These are phyloP conservation scores for Xylariaceae sp. DNA, from an alignment of 2,329 filamentous ascomycete species.

Conservation along the genomic window DNA sequence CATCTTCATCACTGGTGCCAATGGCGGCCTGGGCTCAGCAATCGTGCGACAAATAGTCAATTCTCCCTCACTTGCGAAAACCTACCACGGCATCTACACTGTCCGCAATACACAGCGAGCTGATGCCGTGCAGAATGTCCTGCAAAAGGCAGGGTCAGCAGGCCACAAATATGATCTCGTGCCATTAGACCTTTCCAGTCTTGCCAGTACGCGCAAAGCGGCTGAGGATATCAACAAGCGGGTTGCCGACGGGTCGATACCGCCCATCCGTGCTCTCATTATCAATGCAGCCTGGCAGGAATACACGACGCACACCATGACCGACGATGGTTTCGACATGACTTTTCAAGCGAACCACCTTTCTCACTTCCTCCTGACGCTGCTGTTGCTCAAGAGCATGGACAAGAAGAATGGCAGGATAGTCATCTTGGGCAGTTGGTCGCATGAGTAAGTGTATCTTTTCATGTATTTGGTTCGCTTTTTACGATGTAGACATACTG, in stretches of 20 bases:
- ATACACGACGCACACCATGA: conserved; percentile 37
- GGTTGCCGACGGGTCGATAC: conserved; percentile 32
- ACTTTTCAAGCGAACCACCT: conserved; percentile 45
- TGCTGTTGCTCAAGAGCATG: conserved; percentile 45
- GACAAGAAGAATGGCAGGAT: conserved; percentile 43
- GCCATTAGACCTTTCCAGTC: conserved; percentile 28
- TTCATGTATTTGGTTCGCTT: not conserved
- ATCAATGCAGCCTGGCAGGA: conserved; percentile 37
- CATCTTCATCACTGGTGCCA: conserved; percentile 33
- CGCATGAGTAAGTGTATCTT: conserved; percentile 39
- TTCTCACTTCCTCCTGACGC: conserved; percentile 42
- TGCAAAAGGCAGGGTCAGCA: conserved; percentile 10
- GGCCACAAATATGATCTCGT: conserved; percentile 25
- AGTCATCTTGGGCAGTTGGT: conserved; percentile 42
- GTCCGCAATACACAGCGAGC: conserved; percentile 25
- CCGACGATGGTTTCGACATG: conserved; percentile 44
- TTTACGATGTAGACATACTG: not conserved
- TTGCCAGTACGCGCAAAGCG: conserved; percentile 25
- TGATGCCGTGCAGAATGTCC: not conserved
- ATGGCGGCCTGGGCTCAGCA: conserved; percentile 30
- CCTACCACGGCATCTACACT: conserved; percentile 27
- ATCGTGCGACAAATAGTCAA: conserved; percentile 25
- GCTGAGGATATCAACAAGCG: conserved; percentile 30
- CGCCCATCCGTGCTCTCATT: conserved; percentile 37
- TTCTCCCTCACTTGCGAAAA: conserved; percentile 6